phyloP scores from a whole-genome alignment of 768 basidiomycete genomes.

The Tephrocybe sp. region DNA sequence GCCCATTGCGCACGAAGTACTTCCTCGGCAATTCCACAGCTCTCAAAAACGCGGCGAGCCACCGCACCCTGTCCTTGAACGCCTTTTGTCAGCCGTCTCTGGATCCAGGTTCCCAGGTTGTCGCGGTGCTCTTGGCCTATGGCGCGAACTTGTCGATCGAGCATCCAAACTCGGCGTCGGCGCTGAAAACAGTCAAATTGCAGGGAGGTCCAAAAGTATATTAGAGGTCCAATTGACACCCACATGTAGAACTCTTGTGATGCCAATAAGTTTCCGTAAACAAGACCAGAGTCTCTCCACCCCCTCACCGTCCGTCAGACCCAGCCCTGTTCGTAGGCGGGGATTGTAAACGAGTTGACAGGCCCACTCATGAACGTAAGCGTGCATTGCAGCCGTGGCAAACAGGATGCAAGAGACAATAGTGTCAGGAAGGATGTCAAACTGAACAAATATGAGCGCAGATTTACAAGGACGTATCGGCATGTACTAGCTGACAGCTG shows the following conservation, averaged over 20 bases:
- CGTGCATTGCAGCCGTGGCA: constrained; percentile 34
- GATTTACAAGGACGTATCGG: background rate
- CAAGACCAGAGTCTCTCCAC: constrained; percentile 33
- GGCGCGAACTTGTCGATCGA: constrained; percentile 29
- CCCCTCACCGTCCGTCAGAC: constrained; percentile 30
- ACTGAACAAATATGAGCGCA: background rate
- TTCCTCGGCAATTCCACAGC: constrained; percentile 1
- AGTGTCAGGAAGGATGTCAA: constrained; percentile 10
- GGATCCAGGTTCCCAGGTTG: constrained; percentile 33
- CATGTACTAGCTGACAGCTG: background rate
- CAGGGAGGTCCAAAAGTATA: background rate
- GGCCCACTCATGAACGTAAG: constrained; percentile 20
- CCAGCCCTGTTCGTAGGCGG: constrained; percentile 12
- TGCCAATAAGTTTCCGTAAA: constrained; percentile 31
- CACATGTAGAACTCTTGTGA: constrained; percentile 28
- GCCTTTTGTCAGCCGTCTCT: constrained; percentile 9
- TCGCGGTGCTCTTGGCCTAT: constrained; percentile 24
- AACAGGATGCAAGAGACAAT: constrained; percentile 23
- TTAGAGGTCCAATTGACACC: constrained; percentile 22
- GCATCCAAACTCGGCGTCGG: constrained; percentile 27
- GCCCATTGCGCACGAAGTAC: constrained; percentile 31
- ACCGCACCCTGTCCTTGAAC: constrained; percentile 10
- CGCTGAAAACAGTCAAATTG: constrained; percentile 6
- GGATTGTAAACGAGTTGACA: constrained; percentile 31
- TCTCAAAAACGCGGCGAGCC: constrained; percentile 1